phyloP scores from a whole-genome alignment of 1,284 basidiomycete species.

The Cutaneotrichosporon dermatis region DNA sequence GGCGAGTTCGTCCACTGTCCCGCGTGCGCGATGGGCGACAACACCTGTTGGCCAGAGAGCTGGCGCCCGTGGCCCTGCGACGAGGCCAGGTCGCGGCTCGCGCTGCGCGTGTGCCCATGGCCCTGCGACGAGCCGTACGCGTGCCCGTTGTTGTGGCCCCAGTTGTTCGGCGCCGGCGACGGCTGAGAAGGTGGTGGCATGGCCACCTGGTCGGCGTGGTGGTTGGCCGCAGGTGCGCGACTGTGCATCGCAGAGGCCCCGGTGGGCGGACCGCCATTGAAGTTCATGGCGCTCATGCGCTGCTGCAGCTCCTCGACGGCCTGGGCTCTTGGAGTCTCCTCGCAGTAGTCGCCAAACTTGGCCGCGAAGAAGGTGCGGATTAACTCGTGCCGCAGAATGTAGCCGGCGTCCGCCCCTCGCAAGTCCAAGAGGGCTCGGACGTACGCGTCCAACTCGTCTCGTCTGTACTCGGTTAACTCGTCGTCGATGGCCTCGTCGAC shows the following conservation, averaged over 20 bases:
- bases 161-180: not conserved
- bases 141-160: not conserved
- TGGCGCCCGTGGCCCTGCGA: slow-evolving; percentile 1
- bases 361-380: slow-evolving; percentile 80
- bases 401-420: slow-evolving; percentile 63
- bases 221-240: no score
- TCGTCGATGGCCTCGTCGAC: slow-evolving; percentile 74
- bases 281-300: slow-evolving; percentile 30
- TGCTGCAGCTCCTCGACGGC: slow-evolving; percentile 59
- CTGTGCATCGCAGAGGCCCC: no score
- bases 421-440: slow-evolving; percentile 68
- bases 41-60: not conserved
- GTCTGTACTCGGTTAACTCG: slow-evolving; percentile 72
- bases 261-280: not conserved
- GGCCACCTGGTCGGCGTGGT: no score
- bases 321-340: slow-evolving; percentile 57
- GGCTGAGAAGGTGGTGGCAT: not conserved
- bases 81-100: not conserved
- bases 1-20: slow-evolving; percentile 1
- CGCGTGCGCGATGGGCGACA: not conserved
- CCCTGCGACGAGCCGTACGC: not conserved
- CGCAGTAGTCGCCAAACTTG: slow-evolving; percentile 81
- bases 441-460: slow-evolving; percentile 83
- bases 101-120: not conserved
- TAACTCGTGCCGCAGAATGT: slow-evolving; percentile 75